A percentile compares a stretch with the other conserved stretches of the same genome.
Conservation (phyloP, 1,139 yeast genomes). For the Magnusiomyces suaveolens region DNA sequence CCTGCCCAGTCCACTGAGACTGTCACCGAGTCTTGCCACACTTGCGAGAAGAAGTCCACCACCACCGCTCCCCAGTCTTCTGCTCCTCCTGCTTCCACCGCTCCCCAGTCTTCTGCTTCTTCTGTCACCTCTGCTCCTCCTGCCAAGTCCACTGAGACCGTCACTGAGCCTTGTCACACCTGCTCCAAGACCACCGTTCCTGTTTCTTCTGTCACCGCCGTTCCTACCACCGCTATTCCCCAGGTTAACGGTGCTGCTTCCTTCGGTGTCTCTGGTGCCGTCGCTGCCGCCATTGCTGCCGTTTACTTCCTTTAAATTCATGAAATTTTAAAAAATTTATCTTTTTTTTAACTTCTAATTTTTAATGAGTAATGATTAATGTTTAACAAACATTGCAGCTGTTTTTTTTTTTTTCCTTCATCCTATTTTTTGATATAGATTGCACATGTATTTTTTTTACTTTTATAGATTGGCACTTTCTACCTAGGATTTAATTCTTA, state of each 20-base stretch:
- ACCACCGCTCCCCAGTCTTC: conserved; percentile 22
- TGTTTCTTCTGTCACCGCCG: conserved; percentile 21
- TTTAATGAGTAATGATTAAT: too few species aligned
- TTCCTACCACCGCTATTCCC: conserved; percentile 14
- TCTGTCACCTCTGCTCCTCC: conserved; percentile 7
- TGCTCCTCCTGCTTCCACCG: conserved; percentile 17
- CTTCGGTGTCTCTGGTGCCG: conserved; percentile 13
- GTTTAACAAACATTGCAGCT: too few species aligned
- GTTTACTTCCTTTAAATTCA: conserved; percentile 26
- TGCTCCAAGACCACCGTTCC: conserved; percentile 17
- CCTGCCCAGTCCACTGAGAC: conserved; percentile 20
- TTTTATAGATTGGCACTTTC: too few species aligned
- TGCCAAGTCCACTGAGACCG: conserved; percentile 20
- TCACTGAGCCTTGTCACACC: conserved; percentile 22
- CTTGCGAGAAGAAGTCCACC: conserved; percentile 16
- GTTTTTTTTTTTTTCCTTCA: too few species aligned
- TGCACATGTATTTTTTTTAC: too few species aligned
- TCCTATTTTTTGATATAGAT: too few species aligned
- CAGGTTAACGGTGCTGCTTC: neutral
- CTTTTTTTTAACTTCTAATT: too few species aligned
- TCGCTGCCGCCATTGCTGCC: conserved; percentile 28
- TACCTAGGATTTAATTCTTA: too few species aligned
- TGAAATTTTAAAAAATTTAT: too few species aligned
- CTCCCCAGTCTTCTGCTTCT: conserved; percentile 8
- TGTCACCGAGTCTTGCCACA: conserved; percentile 22